A percentile compares a stretch with the other conserved stretches of the same genome.
phyloP scores from a whole-genome alignment of 2,329 filamentous ascomycete genomes.

The Colletotrichum horii region DNA sequence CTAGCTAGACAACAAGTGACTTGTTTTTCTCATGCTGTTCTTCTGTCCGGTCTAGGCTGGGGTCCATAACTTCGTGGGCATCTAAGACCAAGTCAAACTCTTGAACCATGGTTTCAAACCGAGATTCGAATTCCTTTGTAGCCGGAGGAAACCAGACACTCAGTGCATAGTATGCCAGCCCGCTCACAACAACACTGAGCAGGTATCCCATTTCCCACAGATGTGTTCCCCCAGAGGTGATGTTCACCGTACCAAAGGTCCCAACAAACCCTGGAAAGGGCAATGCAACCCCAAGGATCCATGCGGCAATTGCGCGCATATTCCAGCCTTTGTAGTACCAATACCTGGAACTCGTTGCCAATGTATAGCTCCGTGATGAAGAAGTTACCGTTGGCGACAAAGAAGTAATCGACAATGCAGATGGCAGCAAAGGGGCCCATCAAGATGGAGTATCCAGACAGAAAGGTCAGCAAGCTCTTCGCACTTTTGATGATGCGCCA shows the following conservation, averaged over 20 bases:
- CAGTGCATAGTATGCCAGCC: background rate
- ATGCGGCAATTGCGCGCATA: background rate
- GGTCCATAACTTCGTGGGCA: background rate
- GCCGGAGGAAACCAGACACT: background rate
- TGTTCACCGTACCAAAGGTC: background rate
- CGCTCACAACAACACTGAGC: background rate
- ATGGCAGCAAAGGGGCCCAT: slow-evolving; percentile 25
- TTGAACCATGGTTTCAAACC: background rate
- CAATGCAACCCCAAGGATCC: background rate
- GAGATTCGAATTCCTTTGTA: background rate
- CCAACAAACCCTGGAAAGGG: background rate
- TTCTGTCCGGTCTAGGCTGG: background rate
- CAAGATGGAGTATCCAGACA: slow-evolving; percentile 31
- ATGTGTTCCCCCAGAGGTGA: background rate
- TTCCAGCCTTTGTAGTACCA: background rate
- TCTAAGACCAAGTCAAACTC: background rate
- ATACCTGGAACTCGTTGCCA: background rate
- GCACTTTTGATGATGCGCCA: slow-evolving; percentile 31
- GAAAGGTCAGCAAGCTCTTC: slow-evolving; percentile 27
- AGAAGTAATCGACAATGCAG: slow-evolving; percentile 15
- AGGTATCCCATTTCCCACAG: background rate
- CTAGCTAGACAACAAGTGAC: background rate
- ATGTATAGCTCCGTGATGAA: background rate
- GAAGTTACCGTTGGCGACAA: background rate
- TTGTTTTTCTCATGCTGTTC: background rate